Base-by-base conservation (phyloP, 2,329 filamentous ascomycete species). In the Aspergillus awamori region DNA sequence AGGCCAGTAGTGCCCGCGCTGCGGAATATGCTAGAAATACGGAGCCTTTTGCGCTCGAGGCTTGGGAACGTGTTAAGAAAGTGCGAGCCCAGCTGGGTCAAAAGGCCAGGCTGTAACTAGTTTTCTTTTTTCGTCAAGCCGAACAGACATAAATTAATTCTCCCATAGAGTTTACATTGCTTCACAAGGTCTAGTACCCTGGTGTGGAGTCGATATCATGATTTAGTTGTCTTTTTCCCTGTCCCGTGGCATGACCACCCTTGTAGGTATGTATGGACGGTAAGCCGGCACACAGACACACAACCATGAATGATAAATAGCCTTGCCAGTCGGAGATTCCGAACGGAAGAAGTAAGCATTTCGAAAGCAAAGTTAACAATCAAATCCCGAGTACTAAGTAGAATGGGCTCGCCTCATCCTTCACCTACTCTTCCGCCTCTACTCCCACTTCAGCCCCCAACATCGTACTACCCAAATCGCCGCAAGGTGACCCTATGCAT, bases 1-100 rank as follows among this genome's bases (percentile, higher is more conserved):
- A 98, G 83, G 95, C 95, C 39, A 97, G 93, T 78, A 97, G 92
- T 75, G 90, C 87, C 60, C 86, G 90, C 74, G 95, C 95, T 6
- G 85, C 83, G 68, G 83, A 87, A 45, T 91, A 96, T 77, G 92
- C 84, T 1, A 80, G 80, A 58, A 85, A 86, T 74, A 88, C 91
- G 78, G 83, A 81, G 49, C 88, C 90, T 22, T 86, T 94, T 81
- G 93, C 89, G 0, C 83, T 92, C 76, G 83, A 90, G 69, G 91
- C 92, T 5, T 97, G 93, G 92, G 81, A 84, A 60, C 78, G 92
- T 68, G 88, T 93, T 60, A 76, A 84, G 69, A 77, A 80, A 67
- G 79, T 83, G 59, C 81, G 80, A 72, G 67, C 70, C 53, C 66
- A 67, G 48, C 62, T 70, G 36, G 73, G 64, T 20, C 68, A 65